phyloP scores from a whole-genome alignment of 805 yeast species.

The Zygoascus bituminiphila region DNA sequence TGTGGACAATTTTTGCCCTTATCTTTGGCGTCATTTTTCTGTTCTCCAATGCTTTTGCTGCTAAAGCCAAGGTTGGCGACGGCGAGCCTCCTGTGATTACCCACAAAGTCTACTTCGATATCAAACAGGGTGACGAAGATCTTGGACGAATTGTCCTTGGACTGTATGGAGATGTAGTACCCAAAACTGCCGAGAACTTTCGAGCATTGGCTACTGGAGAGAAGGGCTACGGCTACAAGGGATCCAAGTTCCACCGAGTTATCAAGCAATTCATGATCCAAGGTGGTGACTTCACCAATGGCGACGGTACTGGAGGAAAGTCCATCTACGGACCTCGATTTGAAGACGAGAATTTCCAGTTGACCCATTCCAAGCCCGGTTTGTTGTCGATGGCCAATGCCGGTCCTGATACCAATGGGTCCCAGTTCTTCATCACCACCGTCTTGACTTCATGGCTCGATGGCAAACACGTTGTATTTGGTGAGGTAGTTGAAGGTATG shows the following conservation, averaged over 20 bases:
- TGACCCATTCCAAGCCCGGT: slow-evolving; percentile 52
- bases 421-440: slow-evolving; percentile 93
- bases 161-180: slow-evolving; percentile 76
- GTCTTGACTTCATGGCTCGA: slow-evolving; percentile 88
- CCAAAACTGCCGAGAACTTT: slow-evolving; percentile 85
- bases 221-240: slow-evolving; percentile 57
- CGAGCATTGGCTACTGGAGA: slow-evolving; percentile 70
- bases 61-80: slow-evolving; percentile 8
- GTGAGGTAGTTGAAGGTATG: slow-evolving; percentile 77
- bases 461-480: slow-evolving; percentile 93
- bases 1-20: slow-evolving; percentile 19
- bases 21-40: slow-evolving; percentile 14
- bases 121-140: slow-evolving; percentile 65
- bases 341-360: slow-evolving; percentile 67
- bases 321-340: slow-evolving; percentile 70
- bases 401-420: slow-evolving; percentile 67
- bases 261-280: slow-evolving; percentile 71
- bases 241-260: slow-evolving; percentile 64
- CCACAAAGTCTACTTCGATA: slow-evolving; percentile 76
- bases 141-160: slow-evolving; percentile 85
- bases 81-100: slow-evolving; percentile 44
- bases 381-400: slow-evolving; percentile 71
- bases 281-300: slow-evolving; percentile 74
- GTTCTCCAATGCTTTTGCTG: slow-evolving; percentile 15
- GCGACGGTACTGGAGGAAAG: slow-evolving; percentile 63